Base-by-base conservation (phyloP, 352 stramenopile species). In the Nothophytophthora sp. region DNA sequence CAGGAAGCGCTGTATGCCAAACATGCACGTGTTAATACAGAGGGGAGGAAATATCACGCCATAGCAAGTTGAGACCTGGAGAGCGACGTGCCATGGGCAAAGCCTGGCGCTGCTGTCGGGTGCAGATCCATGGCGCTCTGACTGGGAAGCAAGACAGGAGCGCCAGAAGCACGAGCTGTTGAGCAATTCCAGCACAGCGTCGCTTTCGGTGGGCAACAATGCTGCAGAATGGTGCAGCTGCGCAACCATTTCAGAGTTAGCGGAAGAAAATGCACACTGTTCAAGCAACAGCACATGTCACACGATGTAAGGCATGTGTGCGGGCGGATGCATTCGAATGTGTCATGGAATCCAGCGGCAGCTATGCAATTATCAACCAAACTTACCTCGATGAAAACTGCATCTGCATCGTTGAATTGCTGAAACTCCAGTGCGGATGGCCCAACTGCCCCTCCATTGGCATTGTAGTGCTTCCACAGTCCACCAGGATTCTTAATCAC, bases 61-160 rank as follows among this genome's bases (percentile, higher is more conserved):
- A 39, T 16, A 19, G 15, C 13, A 38, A 27, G 10, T 38, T 30
- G 13, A 5, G 38, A 76, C 69, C 63, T 70, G 35, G 2, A 76
- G 23, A 16, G 53, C 38, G 3, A 33, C 20, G 41, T 79, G 69
- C 69, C 69, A 79, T 15, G 24, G 29, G 30, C 69, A 79, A 16
- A 76, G 25, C 8, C 43, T 57, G 4, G 29, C 13, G 19, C 16
- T 13, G 11, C 6, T 19, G n/a, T 12, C 5, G 18, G 11, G 12
- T 29, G 42, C 16, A 8, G 41, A 18, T 25, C 20, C n/a, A 0
- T 38, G 16, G 22, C 36, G 35, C 5, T 27, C 19, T 13, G 22
- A 29, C 12, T 18, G 24, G 15, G 40, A 42, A 4, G 23, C 42
- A 16, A 76, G 46, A 25, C 69, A 79, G 18, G 69, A 75, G 10